These are phyloP conservation scores for Chrysoporthe puriensis DNA, from an alignment of 2,329 filamentous ascomycete genomes.

Conservation along the genomic window DNA sequence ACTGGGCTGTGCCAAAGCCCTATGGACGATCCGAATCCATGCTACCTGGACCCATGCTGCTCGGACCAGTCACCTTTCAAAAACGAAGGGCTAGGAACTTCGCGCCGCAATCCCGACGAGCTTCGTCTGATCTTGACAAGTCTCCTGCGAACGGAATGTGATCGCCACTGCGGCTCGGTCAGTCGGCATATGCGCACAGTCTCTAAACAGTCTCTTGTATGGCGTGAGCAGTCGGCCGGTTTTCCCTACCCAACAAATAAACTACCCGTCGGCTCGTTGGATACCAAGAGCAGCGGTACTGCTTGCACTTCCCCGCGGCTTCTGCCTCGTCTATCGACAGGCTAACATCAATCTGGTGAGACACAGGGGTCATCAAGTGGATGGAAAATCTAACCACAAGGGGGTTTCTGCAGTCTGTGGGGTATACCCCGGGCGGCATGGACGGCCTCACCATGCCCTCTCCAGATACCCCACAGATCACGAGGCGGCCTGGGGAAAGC, in stretches of 20 bases:
- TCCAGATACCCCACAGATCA: slow-evolving; percentile 15
- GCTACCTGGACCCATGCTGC: not conserved
- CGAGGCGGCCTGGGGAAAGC: not conserved
- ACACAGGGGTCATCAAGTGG: slow-evolving; percentile 21
- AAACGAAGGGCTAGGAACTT: slow-evolving; percentile 3
- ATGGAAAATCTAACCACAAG: slow-evolving; percentile 25
- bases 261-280: slow-evolving; percentile 20
- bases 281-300: not conserved
- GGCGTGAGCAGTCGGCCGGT: not conserved
- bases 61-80: not conserved
- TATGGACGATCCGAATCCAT: slow-evolving; percentile 1
- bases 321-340: slow-evolving; percentile 14
- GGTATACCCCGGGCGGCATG: slow-evolving; percentile 1
- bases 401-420: slow-evolving; percentile 14
- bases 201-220: slow-evolving; percentile 7
- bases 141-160: not conserved
- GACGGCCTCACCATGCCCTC: not conserved
- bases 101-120: slow-evolving; percentile 22
- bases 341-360: slow-evolving; percentile 9
- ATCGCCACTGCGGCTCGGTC: not conserved
- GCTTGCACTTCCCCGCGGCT: slow-evolving; percentile 15
- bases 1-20: not conserved
- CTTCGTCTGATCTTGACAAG: not conserved
- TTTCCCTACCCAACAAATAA: too few species aligned
- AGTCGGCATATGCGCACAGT: not conserved